Evolutionary conservation across 371 early-diverging fungal species (phyloP).

Genomic region (Apophysomyces elegans): DNA sequence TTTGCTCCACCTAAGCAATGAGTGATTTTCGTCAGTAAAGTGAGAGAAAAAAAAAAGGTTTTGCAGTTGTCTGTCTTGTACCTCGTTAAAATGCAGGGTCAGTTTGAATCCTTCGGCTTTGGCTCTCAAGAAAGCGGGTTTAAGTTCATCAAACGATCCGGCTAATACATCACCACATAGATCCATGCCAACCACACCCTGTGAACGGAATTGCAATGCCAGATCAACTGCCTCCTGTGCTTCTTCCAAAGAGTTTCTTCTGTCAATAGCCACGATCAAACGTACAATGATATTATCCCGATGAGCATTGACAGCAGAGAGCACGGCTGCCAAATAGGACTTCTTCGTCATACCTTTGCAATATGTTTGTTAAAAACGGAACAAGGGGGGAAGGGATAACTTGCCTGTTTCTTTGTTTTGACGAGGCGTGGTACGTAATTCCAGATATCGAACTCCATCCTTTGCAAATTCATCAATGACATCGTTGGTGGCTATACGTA

Average conservation of each 20-base stretch:
- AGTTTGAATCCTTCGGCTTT: constrained; percentile 51
- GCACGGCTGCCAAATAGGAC: constrained; percentile 54
- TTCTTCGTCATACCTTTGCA: constrained; percentile 58
- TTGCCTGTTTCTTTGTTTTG: constrained; percentile 44
- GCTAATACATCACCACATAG: constrained; percentile 63
- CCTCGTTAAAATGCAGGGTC: constrained; percentile 67
- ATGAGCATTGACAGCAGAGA: constrained; percentile 40
- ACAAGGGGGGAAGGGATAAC: too few relatives aligned
- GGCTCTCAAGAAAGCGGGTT: constrained; percentile 59
- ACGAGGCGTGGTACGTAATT: constrained; percentile 67
- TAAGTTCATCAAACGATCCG: constrained; percentile 47
- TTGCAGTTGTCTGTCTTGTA: constrained; percentile 12
- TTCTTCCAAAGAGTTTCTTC: constrained; percentile 55
- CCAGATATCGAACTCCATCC: constrained; percentile 63
- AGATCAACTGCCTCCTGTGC: constrained; percentile 61
- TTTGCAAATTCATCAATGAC: constrained; percentile 60
- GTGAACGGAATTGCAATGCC: constrained; percentile 47
- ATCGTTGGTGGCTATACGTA: constrained; percentile 44
- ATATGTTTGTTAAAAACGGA: not conserved
- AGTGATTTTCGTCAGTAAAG: not conserved
- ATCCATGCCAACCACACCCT: constrained; percentile 66
- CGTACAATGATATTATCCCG: constrained; percentile 48
- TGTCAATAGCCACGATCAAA: constrained; percentile 61
- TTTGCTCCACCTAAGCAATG: constrained; percentile 28
- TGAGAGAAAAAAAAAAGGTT: not conserved